phyloP scores from a whole-genome alignment of 106 monocot genomes.

The Iris macrosiphon region DNA sequence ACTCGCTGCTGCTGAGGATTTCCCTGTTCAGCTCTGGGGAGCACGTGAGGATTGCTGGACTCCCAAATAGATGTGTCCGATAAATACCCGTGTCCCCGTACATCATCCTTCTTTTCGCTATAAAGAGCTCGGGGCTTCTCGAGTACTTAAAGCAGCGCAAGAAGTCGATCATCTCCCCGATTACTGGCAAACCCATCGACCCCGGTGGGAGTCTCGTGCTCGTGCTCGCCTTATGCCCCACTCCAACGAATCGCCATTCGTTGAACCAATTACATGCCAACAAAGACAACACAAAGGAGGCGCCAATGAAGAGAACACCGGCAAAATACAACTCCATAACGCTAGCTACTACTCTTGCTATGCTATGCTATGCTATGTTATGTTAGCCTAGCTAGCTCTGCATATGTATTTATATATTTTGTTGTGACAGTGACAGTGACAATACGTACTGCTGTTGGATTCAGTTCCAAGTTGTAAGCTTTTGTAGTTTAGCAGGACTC shows the following conservation, averaged over 20 bases:
- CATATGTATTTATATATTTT: no score
- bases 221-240: neutral
- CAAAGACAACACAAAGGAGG: no score
- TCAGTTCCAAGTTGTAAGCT: no score
- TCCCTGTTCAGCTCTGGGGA: constrained; percentile 31
- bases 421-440: no score
- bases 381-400: no score
- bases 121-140: constrained; percentile 24
- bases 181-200: constrained; percentile 27
- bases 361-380: no score
- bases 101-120: constrained; percentile 17
- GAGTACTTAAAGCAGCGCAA: constrained; percentile 22
- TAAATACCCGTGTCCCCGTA: constrained; percentile 33
- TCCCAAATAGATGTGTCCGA: constrained; percentile 26
- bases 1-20: constrained; percentile 12
- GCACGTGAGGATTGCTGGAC: constrained; percentile 25
- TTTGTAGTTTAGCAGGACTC: no score
- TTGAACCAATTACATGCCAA: no score
- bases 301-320: no score
- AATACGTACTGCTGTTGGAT: no score
- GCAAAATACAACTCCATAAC: no score
- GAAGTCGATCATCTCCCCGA: constrained; percentile 35
- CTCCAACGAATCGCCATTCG: constrained; percentile 9
- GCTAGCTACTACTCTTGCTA: no score
- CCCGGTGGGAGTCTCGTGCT: constrained; percentile 19